phyloP scores from a whole-genome alignment of 1,284 basidiomycete species.

The Ganoderma leucocontextum region DNA sequence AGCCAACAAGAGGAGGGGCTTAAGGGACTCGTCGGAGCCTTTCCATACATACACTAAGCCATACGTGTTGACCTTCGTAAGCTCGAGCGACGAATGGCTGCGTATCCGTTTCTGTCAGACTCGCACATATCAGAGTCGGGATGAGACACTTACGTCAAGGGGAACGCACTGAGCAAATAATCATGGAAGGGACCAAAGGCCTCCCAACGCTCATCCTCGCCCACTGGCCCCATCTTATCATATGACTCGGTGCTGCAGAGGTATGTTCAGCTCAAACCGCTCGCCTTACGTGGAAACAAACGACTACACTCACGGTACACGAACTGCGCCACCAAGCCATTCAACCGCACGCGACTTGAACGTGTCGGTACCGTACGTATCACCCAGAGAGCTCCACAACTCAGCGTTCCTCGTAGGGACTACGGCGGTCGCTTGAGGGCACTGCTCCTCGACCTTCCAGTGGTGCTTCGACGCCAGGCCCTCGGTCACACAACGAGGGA shows the following conservation, averaged over 20 bases:
- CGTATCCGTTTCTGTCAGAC: neutral
- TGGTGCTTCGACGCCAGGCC: conserved; percentile 1
- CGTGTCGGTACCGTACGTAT: conserved; percentile 49
- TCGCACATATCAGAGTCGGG: neutral
- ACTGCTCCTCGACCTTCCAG: conserved; percentile 37
- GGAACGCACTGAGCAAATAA: conserved; percentile 51
- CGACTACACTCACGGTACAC: conserved; percentile 43
- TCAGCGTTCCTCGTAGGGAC: conserved; percentile 51
- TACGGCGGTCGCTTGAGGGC: conserved; percentile 56
- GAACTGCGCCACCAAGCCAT: conserved; percentile 61
- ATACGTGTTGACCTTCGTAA: conserved; percentile 69
- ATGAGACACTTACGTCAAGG: conserved; percentile 45
- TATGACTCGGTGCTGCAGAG: conserved; percentile 46
- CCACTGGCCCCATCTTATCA: conserved; percentile 52
- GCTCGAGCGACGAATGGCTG: conserved; percentile 59
- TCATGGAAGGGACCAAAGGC: conserved; percentile 51
- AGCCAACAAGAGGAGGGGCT: conserved; percentile 71
- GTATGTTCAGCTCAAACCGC: neutral
- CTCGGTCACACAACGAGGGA: conserved; percentile 16
- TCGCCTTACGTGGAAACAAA: no score
- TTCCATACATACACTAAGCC: conserved; percentile 72
- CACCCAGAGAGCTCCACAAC: conserved; percentile 52
- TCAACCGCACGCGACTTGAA: conserved; percentile 58
- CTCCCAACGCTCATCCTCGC: conserved; percentile 55
- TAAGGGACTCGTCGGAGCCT: conserved; percentile 62